Evolutionary conservation across 805 yeast genomes (phyloP), one percentile per base, ranked within the genome.

Genomic region (Yarrowia deformans): DNA sequence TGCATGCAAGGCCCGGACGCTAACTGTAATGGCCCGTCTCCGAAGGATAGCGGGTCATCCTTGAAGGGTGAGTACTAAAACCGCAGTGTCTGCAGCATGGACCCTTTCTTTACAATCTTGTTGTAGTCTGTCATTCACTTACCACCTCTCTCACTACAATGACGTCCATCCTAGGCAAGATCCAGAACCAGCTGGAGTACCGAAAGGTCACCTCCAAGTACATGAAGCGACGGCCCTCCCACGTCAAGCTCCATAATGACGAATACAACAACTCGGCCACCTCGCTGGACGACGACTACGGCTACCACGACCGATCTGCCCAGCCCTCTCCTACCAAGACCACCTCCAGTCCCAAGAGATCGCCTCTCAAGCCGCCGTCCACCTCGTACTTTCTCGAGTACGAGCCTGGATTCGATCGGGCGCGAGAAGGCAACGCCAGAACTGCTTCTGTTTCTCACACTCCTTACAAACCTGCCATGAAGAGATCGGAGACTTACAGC

Each of bases 201-300:
- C 73, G 75, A 12, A 72, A 73, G 43, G 74, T 75, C 16, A 67
- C 73, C 12, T 72, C 74, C 70, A 73, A 72, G 32, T 74, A 75
- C 70, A 71, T 73, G n/a, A 71, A 71, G 58, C 71, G 77, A 3
- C 70, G 76, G 35, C 72, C 75, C 69, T 69, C 60, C 13, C 76
- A 75, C 14, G 58, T 72, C 29, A 69, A 66, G 19, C 74, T 75
- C 32, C 73, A 60, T 16, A 60, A 45, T 16, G 66, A 60, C 42
- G 48, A 56, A 14, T 56, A 56, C 63, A 56, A 56, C 63, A 19
- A 56, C 48, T 56, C 63, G 23, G 63, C 63, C 39, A 56, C 63
- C 13, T 56, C 76, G 12, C 73, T 71, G 18, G 70, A 69, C 29
- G 69, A 58, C 39, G 74, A 71, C 50, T 73, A 72, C 50, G 75